These are phyloP conservation scores for Diaporthe helianthi DNA, from an alignment of 2,329 filamentous ascomycete species.

Conservation along the genomic window DNA sequence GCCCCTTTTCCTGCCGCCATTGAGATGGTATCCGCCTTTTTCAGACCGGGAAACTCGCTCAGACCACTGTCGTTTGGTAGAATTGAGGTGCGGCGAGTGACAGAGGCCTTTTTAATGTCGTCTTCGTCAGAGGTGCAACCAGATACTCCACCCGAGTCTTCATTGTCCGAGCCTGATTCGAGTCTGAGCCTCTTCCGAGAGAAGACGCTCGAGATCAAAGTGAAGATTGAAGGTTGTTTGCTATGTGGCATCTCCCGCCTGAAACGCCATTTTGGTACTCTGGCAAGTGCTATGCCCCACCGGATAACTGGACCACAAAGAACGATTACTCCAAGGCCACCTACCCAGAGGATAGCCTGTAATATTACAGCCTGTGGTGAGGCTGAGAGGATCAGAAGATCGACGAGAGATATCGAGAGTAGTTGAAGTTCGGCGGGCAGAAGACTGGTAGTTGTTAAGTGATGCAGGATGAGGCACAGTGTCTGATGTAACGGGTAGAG, in stretches of 20 bases:
- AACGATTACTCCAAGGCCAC: conserved; percentile 79
- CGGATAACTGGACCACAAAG: conserved; percentile 76
- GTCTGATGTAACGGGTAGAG: conserved; percentile 86
- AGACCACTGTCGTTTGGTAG: conserved; percentile 2
- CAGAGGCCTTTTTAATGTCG: background rate
- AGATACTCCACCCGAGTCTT: conserved; percentile 44
- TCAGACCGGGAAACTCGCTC: conserved; percentile 6
- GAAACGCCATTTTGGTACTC: conserved; percentile 92
- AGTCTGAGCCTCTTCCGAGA: conserved; percentile 39
- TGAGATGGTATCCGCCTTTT: conserved; percentile 18
- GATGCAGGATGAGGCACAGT: conserved; percentile 74
- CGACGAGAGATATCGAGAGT: conserved; percentile 81
- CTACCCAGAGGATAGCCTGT: conserved; percentile 83
- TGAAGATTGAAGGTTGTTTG: conserved; percentile 46
- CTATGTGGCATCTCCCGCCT: conserved; percentile 56
- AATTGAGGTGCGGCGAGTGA: conserved; percentile 11
- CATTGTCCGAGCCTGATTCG: conserved; percentile 44
- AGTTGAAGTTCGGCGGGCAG: conserved; percentile 87
- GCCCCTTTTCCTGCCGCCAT: background rate
- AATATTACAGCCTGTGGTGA: conserved; percentile 87
- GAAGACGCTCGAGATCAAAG: conserved; percentile 46
- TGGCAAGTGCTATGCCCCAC: conserved; percentile 85
- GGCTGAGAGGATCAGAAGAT: conserved; percentile 76
- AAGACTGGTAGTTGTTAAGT: conserved; percentile 87
- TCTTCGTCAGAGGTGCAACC: conserved; percentile 41